These are phyloP conservation scores for Davidsoniella australis DNA, from an alignment of 2,329 filamentous ascomycete species.

Conservation along the genomic window DNA sequence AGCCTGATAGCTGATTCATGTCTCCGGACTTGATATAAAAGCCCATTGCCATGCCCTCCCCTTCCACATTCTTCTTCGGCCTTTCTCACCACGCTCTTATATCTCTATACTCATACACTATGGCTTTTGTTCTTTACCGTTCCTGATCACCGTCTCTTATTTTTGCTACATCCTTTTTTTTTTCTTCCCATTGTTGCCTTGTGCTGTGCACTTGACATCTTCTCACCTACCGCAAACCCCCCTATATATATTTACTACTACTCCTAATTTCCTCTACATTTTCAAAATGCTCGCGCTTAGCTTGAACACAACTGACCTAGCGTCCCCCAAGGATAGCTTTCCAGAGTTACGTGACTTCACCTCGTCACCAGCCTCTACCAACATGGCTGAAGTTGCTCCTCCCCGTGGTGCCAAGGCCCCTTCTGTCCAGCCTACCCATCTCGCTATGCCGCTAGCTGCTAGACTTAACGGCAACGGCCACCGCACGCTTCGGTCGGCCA, in stretches of 20 bases:
- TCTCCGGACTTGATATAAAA: slow-evolving; percentile 8
- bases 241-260: not conserved
- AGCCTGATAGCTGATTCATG: not conserved
- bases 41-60: not conserved
- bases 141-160: not conserved
- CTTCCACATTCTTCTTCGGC: not conserved
- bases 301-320: slow-evolving; percentile 25
- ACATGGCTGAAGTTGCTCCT: slow-evolving; percentile 12
- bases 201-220: too few relatives aligned
- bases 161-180: too few relatives aligned
- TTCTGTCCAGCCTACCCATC: slow-evolving; percentile 75
- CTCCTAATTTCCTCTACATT: not conserved
- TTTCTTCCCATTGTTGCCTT: too few relatives aligned
- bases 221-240: too few relatives aligned
- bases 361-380: slow-evolving; percentile 16
- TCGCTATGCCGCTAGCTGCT: slow-evolving; percentile 48
- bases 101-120: not conserved
- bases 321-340: slow-evolving; percentile 23
- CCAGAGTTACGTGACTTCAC: slow-evolving; percentile 27
- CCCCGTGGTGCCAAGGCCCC: slow-evolving; percentile 24
- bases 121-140: not conserved
- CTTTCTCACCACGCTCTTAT: not conserved
- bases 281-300: slow-evolving; percentile 22
- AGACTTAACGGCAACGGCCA: slow-evolving; percentile 42
- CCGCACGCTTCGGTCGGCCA: slow-evolving; percentile 68